These are phyloP conservation scores for Globisporangium camurandrum DNA, from an alignment of 352 stramenopile genomes.

Conservation along the genomic window DNA sequence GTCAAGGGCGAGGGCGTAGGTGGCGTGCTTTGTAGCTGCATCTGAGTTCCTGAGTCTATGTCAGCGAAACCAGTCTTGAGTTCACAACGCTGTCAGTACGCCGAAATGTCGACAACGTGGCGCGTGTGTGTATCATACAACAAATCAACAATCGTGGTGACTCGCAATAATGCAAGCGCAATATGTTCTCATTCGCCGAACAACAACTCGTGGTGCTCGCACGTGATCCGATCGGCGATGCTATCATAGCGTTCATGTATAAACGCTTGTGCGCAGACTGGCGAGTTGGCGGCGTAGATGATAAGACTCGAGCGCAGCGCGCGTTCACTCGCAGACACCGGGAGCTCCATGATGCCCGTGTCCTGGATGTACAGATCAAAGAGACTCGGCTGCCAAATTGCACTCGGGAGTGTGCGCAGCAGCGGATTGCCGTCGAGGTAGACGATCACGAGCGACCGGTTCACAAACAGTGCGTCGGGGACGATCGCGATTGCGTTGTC, in stretches of 20 bases:
- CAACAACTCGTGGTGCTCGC: neutral
- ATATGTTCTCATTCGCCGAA: slow-evolving; percentile 23
- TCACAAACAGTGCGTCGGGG: neutral
- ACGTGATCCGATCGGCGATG: neutral
- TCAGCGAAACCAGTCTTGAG: no score
- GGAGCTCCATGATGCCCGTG: neutral
- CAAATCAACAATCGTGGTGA: no score
- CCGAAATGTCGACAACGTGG: no score
- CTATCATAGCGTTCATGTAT: neutral
- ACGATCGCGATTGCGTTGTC: slow-evolving; percentile 3
- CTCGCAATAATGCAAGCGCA: no score
- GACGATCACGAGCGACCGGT: neutral
- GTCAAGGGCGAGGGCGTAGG: no score
- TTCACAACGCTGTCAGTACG: no score
- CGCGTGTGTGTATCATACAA: no score
- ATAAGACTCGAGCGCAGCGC: neutral
- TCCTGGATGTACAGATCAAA: slow-evolving; percentile 9
- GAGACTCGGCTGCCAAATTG: slow-evolving; percentile 7
- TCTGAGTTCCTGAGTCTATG: no score
- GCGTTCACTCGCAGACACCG: neutral
- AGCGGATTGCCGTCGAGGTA: slow-evolving; percentile 7
- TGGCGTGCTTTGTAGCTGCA: no score
- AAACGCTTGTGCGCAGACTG: neutral
- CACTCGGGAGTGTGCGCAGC: neutral
- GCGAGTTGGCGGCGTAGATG: neutral